Conservation (phyloP, 208 protist species). For the Acanthamoeba rhysodes region DNA sequence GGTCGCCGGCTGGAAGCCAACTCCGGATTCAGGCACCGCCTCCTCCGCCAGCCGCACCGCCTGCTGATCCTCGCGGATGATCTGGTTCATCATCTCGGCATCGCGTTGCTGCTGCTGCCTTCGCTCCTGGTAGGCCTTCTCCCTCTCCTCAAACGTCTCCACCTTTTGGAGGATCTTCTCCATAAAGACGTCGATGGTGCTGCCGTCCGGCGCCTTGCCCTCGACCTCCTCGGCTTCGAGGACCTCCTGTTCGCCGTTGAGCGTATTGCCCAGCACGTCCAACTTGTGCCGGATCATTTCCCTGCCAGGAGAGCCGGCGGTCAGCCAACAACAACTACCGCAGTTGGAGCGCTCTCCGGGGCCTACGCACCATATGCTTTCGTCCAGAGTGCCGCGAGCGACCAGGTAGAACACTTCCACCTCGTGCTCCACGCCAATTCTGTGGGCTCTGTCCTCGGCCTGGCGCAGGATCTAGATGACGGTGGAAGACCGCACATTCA, state of each 20-base stretch:
- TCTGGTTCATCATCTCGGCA: constrained; percentile 51
- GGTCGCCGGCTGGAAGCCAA: constrained; percentile 6
- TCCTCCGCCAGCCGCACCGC: background rate
- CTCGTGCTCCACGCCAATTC: constrained; percentile 95
- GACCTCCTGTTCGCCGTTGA: constrained; percentile 76
- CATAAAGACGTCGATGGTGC: constrained; percentile 44
- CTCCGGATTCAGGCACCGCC: background rate
- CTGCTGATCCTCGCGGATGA: constrained; percentile 6
- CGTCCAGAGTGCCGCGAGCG: constrained; percentile 81
- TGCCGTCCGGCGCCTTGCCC: constrained; percentile 65
- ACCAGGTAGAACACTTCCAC: constrained; percentile 96
- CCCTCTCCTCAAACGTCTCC: constrained; percentile 40
- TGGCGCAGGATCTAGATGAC: constrained; percentile 92
- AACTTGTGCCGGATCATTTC: constrained; percentile 79
- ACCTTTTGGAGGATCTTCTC: constrained; percentile 52
- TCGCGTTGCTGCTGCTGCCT: constrained; percentile 45
- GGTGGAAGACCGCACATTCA: background rate
- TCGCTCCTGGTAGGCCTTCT: constrained; percentile 48
- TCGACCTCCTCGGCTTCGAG: constrained; percentile 59
- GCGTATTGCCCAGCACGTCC: constrained; percentile 77
- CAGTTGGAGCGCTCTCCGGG: background rate
- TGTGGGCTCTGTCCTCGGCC: constrained; percentile 97
- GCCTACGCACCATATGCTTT: constrained; percentile 79
- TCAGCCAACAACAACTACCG: background rate
- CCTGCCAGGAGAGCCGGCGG: background rate